Evolutionary conservation across 2,329 filamentous ascomycete genomes (phyloP).

Genomic region (Alternaria solani): DNA sequence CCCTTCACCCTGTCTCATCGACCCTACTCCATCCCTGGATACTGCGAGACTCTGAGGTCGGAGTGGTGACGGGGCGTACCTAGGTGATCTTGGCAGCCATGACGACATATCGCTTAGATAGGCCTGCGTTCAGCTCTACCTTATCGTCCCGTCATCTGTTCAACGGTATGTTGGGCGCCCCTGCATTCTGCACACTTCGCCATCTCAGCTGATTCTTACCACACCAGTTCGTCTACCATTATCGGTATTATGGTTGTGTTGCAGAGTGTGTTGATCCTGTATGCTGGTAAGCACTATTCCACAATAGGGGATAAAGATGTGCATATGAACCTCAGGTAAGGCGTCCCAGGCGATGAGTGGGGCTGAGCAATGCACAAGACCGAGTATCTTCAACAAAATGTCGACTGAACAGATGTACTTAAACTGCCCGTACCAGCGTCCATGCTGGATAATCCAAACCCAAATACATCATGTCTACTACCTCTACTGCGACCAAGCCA

Average conservation of each 20-base stretch:
- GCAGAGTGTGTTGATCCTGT: background rate
- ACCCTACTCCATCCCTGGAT: background rate
- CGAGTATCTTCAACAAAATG: background rate
- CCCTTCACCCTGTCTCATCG: background rate
- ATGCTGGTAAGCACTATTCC: background rate
- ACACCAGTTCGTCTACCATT: background rate
- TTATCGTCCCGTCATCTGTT: background rate
- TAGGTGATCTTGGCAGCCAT: background rate
- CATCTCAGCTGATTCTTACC: background rate
- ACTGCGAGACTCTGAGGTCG: no score
- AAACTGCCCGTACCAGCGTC: background rate
- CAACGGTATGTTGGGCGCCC: background rate
- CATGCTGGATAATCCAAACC: background rate
- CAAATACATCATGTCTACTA: background rate
- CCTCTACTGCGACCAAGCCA: background rate
- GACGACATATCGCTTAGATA: slow-evolving; percentile 2
- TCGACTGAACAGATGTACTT: background rate
- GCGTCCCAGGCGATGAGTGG: background rate
- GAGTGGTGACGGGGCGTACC: no score
- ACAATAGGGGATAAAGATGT: background rate
- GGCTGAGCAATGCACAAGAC: slow-evolving; percentile 4
- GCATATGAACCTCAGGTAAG: background rate
- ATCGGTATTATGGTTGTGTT: background rate
- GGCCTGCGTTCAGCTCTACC: background rate
- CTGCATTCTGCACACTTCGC: background rate